These are phyloP conservation scores for Fusarium nurragi DNA, from an alignment of 2,329 filamentous ascomycete genomes.

Conservation along the genomic window DNA sequence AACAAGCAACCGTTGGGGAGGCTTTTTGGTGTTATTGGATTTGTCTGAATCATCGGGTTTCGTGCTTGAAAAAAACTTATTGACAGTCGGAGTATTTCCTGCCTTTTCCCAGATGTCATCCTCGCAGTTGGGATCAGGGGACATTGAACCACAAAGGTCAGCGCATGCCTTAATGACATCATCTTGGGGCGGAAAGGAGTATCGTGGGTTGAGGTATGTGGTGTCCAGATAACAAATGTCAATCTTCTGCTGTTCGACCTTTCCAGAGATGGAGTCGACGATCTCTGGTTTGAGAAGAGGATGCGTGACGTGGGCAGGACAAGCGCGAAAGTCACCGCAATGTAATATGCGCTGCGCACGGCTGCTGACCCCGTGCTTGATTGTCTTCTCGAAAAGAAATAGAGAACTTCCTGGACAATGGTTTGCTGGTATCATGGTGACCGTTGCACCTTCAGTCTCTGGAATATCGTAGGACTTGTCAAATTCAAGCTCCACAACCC, in stretches of 20 bases:
- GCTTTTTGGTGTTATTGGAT: slow-evolving; percentile 40
- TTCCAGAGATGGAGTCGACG: slow-evolving; percentile 74
- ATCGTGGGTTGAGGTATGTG: slow-evolving; percentile 94
- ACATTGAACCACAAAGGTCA: slow-evolving; percentile 83
- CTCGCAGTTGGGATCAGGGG: slow-evolving; percentile 66
- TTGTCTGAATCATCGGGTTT: slow-evolving; percentile 46
- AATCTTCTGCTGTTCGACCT: slow-evolving; percentile 82
- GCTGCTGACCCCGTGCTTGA: slow-evolving; percentile 67
- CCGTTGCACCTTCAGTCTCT: slow-evolving; percentile 80
- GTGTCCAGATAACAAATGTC: slow-evolving; percentile 98
- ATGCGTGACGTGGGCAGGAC: slow-evolving; percentile 83
- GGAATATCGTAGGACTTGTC: slow-evolving; percentile 82
- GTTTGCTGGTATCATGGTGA: slow-evolving; percentile 96
- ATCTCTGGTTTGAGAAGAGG: slow-evolving; percentile 81
- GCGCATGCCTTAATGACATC: slow-evolving; percentile 89
- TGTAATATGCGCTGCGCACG: slow-evolving; percentile 84
- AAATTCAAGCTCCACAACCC: slow-evolving; percentile 86
- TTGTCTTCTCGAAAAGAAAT: slow-evolving; percentile 86
- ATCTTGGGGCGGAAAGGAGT: slow-evolving; percentile 89
- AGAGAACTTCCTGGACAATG: slow-evolving; percentile 96
- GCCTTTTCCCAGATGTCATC: slow-evolving; percentile 59
- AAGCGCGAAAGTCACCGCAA: slow-evolving; percentile 95
- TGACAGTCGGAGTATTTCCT: slow-evolving; percentile 57
- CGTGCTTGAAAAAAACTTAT: slow-evolving; percentile 61
- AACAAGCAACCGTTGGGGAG: slow-evolving; percentile 76